phyloP scores from a whole-genome alignment of 2,329 filamentous ascomycete genomes.

The Fusarium virguliforme region DNA sequence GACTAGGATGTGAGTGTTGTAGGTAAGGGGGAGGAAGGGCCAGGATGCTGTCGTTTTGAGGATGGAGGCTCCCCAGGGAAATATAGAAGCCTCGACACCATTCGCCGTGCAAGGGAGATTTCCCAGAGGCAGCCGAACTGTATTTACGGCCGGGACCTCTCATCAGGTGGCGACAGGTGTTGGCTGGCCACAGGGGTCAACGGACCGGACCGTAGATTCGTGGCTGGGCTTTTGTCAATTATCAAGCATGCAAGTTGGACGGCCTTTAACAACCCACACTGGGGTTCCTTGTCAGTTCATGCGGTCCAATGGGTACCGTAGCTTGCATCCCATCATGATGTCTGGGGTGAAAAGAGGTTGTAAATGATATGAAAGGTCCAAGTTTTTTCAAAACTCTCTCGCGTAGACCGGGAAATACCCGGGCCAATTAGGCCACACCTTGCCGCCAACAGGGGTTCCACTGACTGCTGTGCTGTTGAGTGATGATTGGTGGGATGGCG shows the following conservation, averaged over 20 bases:
- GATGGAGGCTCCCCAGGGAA: fast-evolving
- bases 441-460: no score
- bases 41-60: neutral
- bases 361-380: no score
- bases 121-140: neutral
- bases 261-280: neutral
- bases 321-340: no score
- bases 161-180: slow-evolving; percentile 13
- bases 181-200: slow-evolving; percentile 13
- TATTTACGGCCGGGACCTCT: neutral
- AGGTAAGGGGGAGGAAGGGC: neutral
- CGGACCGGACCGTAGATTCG: neutral
- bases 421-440: no score
- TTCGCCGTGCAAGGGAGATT: slow-evolving; percentile 5
- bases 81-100: neutral
- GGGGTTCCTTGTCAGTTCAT: neutral
- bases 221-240: slow-evolving; percentile 5
- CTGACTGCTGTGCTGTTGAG: no score
- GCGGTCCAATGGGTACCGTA: neutral
- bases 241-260: neutral
- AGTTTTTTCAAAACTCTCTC: no score
- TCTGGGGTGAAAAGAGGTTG: no score
- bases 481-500: no score
- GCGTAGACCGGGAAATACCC: no score
- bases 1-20: neutral